Percentiles rank a stretch among this genome's conserved stretches.
Conservation (phyloP, 306 rosid genomes). For the Vicia sativa region DNA sequence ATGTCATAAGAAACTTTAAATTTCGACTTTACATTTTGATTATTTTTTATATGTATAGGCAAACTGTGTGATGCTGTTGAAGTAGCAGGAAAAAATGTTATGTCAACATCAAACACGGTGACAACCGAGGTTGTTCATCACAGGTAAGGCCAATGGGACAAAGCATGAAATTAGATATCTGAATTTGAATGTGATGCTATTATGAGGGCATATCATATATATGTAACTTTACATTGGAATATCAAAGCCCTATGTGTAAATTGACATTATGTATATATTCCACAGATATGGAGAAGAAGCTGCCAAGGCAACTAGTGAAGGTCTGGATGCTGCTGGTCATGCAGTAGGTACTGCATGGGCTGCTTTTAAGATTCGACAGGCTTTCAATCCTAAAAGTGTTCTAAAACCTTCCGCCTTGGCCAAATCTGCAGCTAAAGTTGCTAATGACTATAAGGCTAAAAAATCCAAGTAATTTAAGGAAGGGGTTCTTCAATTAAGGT, state of each 20-base stretch:
- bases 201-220: constrained; percentile 7
- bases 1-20: not conserved
- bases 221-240: constrained; percentile 12
- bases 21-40: constrained; percentile 22
- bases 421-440: constrained; percentile 67
- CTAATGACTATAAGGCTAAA: constrained; percentile 59
- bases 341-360: constrained; percentile 93
- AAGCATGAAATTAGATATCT: constrained; percentile 13
- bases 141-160: constrained; percentile 54
- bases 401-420: constrained; percentile 56
- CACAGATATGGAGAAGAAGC: constrained; percentile 93
- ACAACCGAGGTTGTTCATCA: constrained; percentile 80
- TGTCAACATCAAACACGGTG: constrained; percentile 86
- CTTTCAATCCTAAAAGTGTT: constrained; percentile 72
- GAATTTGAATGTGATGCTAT: constrained; percentile 25
- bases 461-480: constrained; percentile 48
- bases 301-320: constrained; percentile 75
- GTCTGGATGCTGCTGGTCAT: constrained; percentile 92
- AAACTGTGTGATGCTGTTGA: constrained; percentile 92
- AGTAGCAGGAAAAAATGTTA: constrained; percentile 85
- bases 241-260: constrained; percentile 1
- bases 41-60: constrained; percentile 49
- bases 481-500: constrained; percentile 36
- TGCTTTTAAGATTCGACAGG: constrained; percentile 77
- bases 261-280: constrained; percentile 21